Percentiles rank a stretch among this genome's conserved stretches.
Evolutionary conservation across 176 grass and related monocot genomes (phyloP).

Genomic region (Carex littledalei): DNA sequence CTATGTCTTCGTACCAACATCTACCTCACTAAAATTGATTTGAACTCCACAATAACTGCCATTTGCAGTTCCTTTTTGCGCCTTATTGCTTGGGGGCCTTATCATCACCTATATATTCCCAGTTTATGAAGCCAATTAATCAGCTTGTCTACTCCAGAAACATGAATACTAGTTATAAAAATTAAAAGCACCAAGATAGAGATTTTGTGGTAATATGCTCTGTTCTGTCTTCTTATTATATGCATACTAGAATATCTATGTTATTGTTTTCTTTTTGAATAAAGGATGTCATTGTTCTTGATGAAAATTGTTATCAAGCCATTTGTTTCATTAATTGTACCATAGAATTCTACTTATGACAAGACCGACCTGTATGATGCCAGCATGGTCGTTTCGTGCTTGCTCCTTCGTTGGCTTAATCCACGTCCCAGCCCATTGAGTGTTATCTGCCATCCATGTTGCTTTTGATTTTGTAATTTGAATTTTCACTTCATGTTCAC

Average conservation of each 20-base stretch:
- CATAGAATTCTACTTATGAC: not conserved
- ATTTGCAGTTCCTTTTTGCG: not conserved
- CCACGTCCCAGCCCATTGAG: slow-evolving; percentile 15
- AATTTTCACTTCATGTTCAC: slow-evolving; percentile 10
- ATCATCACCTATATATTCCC: slow-evolving; percentile 5
- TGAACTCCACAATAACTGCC: slow-evolving; percentile 7
- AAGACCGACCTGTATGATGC: slow-evolving; percentile 23
- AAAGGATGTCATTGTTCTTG: not conserved
- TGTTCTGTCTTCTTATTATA: not conserved
- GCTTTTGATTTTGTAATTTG: slow-evolving; percentile 12
- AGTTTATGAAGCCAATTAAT: not conserved
- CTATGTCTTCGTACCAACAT: slow-evolving; percentile 23
- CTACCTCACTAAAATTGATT: slow-evolving; percentile 15
- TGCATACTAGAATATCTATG: not conserved
- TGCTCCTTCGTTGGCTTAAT: slow-evolving; percentile 8
- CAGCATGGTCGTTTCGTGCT: slow-evolving; percentile 19
- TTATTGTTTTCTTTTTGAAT: no score
- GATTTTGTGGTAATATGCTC: not conserved
- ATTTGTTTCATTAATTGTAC: not conserved
- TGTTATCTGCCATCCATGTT: slow-evolving; percentile 25
- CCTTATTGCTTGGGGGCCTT: slow-evolving; percentile 4
- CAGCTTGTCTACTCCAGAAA: not conserved
- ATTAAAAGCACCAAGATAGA: not conserved
- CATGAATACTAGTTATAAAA: not conserved
- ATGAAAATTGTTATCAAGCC: not conserved